These are phyloP conservation scores for Oenanthe javanica DNA, from an alignment of 140 eudicot genomes.

Conservation along the genomic window DNA sequence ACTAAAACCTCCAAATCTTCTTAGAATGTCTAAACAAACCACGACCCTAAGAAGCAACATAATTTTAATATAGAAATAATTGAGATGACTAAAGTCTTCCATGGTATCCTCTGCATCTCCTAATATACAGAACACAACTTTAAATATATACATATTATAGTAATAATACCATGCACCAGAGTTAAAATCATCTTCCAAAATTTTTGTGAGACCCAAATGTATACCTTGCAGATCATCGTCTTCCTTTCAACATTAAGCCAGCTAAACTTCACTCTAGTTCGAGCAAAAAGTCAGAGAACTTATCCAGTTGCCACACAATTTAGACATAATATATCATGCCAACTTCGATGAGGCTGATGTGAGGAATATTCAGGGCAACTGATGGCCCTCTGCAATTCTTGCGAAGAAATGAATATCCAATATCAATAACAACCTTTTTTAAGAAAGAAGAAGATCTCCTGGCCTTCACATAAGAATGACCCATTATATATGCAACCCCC, in stretches of 20 bases:
- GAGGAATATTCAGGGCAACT: conserved; percentile 88
- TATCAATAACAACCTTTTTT: conserved; percentile 68
- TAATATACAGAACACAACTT: not conserved
- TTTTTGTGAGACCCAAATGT: not conserved
- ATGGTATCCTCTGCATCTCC: not conserved
- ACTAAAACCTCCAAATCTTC: not conserved
- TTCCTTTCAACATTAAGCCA: not conserved
- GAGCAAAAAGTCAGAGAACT: not conserved
- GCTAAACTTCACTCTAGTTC: not conserved
- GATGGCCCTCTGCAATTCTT: conserved; percentile 91
- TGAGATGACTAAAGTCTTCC: not conserved
- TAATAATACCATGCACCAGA: not conserved
- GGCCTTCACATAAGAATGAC: conserved; percentile 85
- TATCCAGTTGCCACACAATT: not conserved
- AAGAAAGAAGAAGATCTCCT: conserved; percentile 65
- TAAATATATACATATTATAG: not conserved
- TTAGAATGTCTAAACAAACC: not conserved
- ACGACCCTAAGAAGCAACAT: not conserved
- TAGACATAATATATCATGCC: conserved; percentile 91
- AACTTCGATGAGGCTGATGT: conserved; percentile 89
- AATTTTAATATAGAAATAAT: not conserved
- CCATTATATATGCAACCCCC: conserved; percentile 90
- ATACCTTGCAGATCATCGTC: not conserved
- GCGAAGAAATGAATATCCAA: conserved; percentile 78
- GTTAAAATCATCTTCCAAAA: not conserved